Evolutionary conservation across 495 filamentous ascomycete genomes (phyloP), one percentile per base, ranked within the genome.

Genomic region (Cryomyces minteri): DNA sequence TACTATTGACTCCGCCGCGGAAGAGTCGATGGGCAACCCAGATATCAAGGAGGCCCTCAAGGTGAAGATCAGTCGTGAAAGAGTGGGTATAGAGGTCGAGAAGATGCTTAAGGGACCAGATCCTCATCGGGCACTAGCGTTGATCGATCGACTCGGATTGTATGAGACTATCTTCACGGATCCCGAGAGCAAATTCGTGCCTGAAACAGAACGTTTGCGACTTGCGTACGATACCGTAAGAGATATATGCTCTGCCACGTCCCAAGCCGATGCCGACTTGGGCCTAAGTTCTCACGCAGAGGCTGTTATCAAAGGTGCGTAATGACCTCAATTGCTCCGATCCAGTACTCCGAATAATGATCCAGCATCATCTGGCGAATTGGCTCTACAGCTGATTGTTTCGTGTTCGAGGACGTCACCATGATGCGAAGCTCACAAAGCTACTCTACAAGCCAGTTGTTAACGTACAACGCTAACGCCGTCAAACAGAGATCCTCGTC

Each of bases 61-160:
- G 48, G 56, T 81, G 4, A 99, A 99, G 60, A 96, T 99, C 45
- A 94, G 82, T 52, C 74, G 87, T 31, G 90, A 99, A 58, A 68
- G 90, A 40, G 72, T 96, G 4, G 80, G 83, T 1, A 67, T 74
- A 4, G 90, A 99, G 58, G 38, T 93, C 5, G 79, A 83, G 49
- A 96, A 96, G 63, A 94, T 93, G 82, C 67, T 98, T 30, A 79
- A 72, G 58, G 84, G 80, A 4, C 76, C 78, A 31, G 69, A 83
- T 53, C 84, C 90, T 39, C 69, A 67, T 40, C 61, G 57, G 30
- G 72, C 85, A 4, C 64, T 98, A 32, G 60, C 70, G n/a, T 65
- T 84, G 36, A 79, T 96, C 37, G 70, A 92, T 59, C 58, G 69
- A 10, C 72, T 94, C 11, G 68, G 67, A 9, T 71, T 96, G 5